Percentiles rank a stretch among this genome's conserved stretches.
These are phyloP conservation scores for Saitozyma sp. DNA, from an alignment of 768 basidiomycete genomes.

Conservation along the genomic window DNA sequence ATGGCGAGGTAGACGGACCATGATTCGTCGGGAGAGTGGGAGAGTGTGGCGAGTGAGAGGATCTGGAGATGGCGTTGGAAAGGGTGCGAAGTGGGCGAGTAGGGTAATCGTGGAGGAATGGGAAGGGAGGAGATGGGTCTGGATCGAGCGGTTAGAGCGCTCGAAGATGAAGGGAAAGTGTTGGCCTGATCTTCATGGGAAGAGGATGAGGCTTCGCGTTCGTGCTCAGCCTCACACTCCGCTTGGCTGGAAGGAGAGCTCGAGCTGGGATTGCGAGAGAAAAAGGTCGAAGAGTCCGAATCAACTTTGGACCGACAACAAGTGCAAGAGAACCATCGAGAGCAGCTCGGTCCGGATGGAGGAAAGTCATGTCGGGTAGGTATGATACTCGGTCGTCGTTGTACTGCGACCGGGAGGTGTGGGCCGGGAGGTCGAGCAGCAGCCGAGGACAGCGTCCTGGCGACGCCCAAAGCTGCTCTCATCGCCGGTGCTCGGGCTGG, in stretches of 20 bases:
- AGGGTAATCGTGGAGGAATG: constrained; percentile 24
- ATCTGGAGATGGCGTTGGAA: constrained; percentile 40
- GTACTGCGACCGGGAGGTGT: too few relatives aligned
- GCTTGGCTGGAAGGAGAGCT: not conserved
- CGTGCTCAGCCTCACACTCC: not conserved
- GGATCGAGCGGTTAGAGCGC: not conserved
- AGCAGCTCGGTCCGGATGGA: constrained; percentile 26
- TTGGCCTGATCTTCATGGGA: not conserved
- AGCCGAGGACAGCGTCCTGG: too few relatives aligned
- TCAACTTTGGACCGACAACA: constrained; percentile 10
- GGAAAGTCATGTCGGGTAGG: not conserved
- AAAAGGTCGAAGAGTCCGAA: constrained; percentile 1
- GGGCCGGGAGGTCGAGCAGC: too few relatives aligned
- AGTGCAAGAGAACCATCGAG: constrained; percentile 34
- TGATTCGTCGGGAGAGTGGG: constrained; percentile 27
- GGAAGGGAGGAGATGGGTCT: constrained; percentile 8
- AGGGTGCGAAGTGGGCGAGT: constrained; percentile 28
- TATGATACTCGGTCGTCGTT: too few relatives aligned
- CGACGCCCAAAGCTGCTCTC: too few relatives aligned
- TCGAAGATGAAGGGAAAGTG: not conserved
- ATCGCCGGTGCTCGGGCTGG: too few relatives aligned
- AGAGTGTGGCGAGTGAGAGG: constrained; percentile 27
- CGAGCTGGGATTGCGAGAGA: constrained; percentile 3
- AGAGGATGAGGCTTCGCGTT: not conserved
- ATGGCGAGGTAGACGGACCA: constrained; percentile 33